Base-by-base conservation (phyloP, 208 protist genomes). In the Leishmania major region DNA sequence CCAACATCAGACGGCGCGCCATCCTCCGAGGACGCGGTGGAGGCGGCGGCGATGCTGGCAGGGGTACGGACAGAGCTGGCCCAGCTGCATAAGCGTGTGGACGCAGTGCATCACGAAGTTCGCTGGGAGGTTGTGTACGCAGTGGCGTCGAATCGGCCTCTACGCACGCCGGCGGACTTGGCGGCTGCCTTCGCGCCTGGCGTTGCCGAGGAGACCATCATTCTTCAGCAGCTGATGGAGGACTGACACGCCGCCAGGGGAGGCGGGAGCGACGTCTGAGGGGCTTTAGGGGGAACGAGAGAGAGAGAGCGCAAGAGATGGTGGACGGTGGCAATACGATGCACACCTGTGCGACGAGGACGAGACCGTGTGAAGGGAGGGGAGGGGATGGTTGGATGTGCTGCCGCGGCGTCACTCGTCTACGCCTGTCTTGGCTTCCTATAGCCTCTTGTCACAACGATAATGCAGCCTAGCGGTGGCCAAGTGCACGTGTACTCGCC, bases 151-250 rank as follows among this genome's bases (percentile, higher is more conserved):
- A 85, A 89, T 22, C 69, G 83, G 22, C 78, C 92, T 25, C 75
- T 97, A 75, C 88, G 88, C 19, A 92, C 90, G 11, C 82, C 91
- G 53, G 85, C 84, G 40, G 94, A 96, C 77, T 57, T 96, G 73
- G 86, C 82, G 3, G 83, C 83, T 3, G 89, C 86, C 19, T 83
- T 97, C 57, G 88, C 79, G 0, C 87, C 84, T 25, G 86, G 91
- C 66, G 88, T 94, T 75, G 83, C 80, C 72, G 93, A 97, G 79
- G 94, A 96, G 69, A 91, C 84, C 6, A 60, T 97, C 7, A 84
- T 92, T 22, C 49, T 97, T 59, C 94, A 97, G 86, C 94, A 97
- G 84, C 91, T 90, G 60, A 75, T 97, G 4, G 79, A 88, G 40
- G 84, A 90, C 49, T 83, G 70, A 74, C 35, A 74, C 40, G 45